Conservation (phyloP, 176 grass and related monocot genomes). For the Microstegium vimineum region DNA sequence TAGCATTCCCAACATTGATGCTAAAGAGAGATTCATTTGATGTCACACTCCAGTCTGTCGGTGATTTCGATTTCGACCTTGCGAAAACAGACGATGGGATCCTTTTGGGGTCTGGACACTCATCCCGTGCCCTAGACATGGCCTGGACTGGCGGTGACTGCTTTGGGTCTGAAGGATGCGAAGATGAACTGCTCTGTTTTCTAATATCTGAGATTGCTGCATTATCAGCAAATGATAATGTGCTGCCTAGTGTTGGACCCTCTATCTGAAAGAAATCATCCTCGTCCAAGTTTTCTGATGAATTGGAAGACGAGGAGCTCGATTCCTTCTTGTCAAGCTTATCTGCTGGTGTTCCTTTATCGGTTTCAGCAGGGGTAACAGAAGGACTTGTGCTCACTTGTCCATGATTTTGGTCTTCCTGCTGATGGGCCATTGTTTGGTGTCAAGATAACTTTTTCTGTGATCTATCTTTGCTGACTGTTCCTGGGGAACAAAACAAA, state of each 20-base stretch:
- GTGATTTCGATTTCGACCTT: constrained; percentile 35
- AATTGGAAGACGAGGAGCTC: constrained; percentile 20
- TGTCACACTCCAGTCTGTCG: constrained; percentile 60
- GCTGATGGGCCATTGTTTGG: constrained; percentile 18
- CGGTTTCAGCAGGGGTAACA: not conserved
- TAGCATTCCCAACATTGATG: constrained; percentile 56
- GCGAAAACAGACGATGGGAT: constrained; percentile 59
- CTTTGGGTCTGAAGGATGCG: not conserved
- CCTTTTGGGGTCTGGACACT: constrained; percentile 49
- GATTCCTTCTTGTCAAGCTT: not conserved
- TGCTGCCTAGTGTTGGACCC: constrained; percentile 13
- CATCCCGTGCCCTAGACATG: constrained; percentile 36
- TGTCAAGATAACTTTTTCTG: not conserved
- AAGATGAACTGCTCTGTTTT: not conserved
- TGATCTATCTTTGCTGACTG: not conserved
- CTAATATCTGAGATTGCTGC: not conserved
- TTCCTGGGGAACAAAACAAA: not conserved
- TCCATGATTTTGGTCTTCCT: constrained; percentile 7
- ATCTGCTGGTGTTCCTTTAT: not conserved
- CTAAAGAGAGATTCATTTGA: constrained; percentile 91
- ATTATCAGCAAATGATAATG: constrained; percentile 4
- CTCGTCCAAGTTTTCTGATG: constrained; percentile 34
- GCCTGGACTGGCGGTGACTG: constrained; percentile 27
- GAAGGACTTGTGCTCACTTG: constrained; percentile 11
- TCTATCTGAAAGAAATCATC: constrained; percentile 59